Evolutionary conservation across 2,329 filamentous ascomycete species (phyloP), one percentile per base, ranked within the genome.

Genomic region (Hymenoscyphus linearis): DNA sequence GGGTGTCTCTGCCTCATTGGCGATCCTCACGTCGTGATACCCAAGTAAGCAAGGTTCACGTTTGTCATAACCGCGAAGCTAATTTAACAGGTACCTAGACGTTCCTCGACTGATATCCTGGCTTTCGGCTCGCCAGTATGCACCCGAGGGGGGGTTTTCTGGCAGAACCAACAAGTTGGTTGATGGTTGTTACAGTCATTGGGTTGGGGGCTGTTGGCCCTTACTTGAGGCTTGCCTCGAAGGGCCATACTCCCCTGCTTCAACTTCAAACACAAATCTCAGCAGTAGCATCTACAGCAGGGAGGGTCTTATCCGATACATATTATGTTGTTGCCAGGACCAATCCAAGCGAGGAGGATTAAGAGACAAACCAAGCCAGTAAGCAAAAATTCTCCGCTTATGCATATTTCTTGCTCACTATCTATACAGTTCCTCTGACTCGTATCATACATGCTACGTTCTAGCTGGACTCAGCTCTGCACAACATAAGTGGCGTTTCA

Each of bases 121-220:
- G 92, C 84, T 99, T 44, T 93, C 91, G 7, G 86, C 90, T 52
- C 87, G 92, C 62, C 95, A 99, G 75, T 90, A 93, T 74, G 86
- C 87, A 34, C 95, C 93, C 3, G 95, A 98, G 74, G 93, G 93
- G 66, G 95, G 95, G 37, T 93, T 96, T 72, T 89, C 91, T 47
- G 95, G 95, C 64, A 88, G 95, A 68, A 96, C 93, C 31, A 98
- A 98, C 80, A 99, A 99, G 78, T 82, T 99, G 35, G 95, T 98
- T 35, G 95, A 99, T 75, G 95, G 93, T 53, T 99, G 95, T 77
- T 99, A 99, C 78, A 96, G 91, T 73, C 93, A 97, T 76, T 99
- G 95, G 95, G 89, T 96, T 36, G 95, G 95, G 59, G 90, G 89
- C 59, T 98, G 93, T 78, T 99, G 93, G 91, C 88, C 93, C 53